These are phyloP conservation scores for Alternaria sp. DNA, from an alignment of 2,329 filamentous ascomycete genomes.

Conservation along the genomic window DNA sequence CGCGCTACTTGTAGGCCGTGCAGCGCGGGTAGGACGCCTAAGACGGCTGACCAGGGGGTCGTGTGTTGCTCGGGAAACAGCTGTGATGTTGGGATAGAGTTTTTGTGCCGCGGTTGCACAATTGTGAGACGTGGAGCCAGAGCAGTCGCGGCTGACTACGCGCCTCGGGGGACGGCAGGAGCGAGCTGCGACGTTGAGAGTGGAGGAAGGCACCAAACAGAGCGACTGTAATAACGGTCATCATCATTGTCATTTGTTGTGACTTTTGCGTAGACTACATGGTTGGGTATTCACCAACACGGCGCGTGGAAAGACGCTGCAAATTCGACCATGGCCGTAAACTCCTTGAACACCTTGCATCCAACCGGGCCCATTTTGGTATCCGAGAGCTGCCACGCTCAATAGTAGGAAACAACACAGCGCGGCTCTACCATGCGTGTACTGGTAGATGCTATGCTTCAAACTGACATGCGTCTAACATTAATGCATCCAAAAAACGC, in stretches of 20 bases:
- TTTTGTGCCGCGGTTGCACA: constrained; percentile 15
- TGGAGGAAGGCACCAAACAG: not conserved
- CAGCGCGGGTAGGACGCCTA: constrained; percentile 28
- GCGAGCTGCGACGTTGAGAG: not conserved
- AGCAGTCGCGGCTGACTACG: constrained; percentile 8
- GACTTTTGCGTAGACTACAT: constrained; percentile 48
- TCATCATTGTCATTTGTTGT: constrained; percentile 21
- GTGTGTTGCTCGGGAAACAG: constrained; percentile 14
- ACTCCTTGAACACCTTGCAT: constrained; percentile 42
- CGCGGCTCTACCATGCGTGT: constrained; percentile 29
- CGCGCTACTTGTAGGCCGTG: constrained; percentile 40
- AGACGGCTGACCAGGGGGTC: constrained; percentile 11
- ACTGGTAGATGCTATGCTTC: constrained; percentile 28
- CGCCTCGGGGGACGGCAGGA: not conserved
- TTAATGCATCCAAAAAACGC: constrained; percentile 36
- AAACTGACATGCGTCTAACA: constrained; percentile 45
- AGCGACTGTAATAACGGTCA: constrained; percentile 12
- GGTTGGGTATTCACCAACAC: constrained; percentile 24
- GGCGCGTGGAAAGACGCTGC: constrained; percentile 32
- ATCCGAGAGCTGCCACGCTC: constrained; percentile 40
- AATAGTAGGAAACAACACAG: constrained; percentile 23
- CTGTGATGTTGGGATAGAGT: constrained; percentile 26
- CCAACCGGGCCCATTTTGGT: constrained; percentile 40
- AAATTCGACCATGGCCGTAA: constrained; percentile 32
- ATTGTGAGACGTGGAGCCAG: constrained; percentile 6